A percentile compares a stretch with the other conserved stretches of the same genome.
Evolutionary conservation across 805 yeast genomes (phyloP).

Genomic region (Saturnispora sekii): DNA sequence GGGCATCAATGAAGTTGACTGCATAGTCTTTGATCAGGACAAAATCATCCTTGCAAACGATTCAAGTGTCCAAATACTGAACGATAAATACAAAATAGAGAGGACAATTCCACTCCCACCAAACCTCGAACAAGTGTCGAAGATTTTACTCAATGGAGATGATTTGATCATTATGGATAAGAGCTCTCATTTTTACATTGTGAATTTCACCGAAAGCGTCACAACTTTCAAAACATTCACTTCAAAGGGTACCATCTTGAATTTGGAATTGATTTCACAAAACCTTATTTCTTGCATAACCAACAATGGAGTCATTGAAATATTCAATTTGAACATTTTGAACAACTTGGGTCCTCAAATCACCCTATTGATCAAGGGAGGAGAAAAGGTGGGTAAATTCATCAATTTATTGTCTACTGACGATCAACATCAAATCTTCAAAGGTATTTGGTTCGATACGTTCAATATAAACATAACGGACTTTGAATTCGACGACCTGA

Average conservation of each 20-base stretch:
- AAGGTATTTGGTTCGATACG: constrained; percentile 24
- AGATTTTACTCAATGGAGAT: background rate
- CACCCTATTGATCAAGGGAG: constrained; percentile 11
- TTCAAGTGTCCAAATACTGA: constrained; percentile 5
- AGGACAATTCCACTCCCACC: constrained; percentile 12
- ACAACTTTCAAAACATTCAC: constrained; percentile 20
- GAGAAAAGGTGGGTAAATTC: constrained; percentile 12
- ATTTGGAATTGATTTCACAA: constrained; percentile 1
- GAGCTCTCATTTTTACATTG: constrained; percentile 12
- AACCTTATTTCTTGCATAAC: constrained; percentile 5
- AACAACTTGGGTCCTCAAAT: constrained; percentile 4
- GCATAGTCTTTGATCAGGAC: background rate
- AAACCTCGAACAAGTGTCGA: background rate
- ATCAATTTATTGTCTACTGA: constrained; percentile 5
- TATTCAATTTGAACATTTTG: constrained; percentile 13
- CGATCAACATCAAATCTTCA: constrained; percentile 8
- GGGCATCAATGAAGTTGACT: constrained; percentile 14
- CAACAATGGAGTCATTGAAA: constrained; percentile 16
- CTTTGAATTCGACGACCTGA: constrained; percentile 27
- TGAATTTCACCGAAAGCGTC: constrained; percentile 20
- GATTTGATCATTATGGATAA: constrained; percentile 1
- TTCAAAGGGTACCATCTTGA: constrained; percentile 19
- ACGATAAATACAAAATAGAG: constrained; percentile 4
- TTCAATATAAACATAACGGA: constrained; percentile 18
- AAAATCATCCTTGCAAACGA: constrained; percentile 6